These are phyloP conservation scores for Mucor lusitanicus DNA, from an alignment of 371 early-diverging fungal genomes.

Conservation along the genomic window DNA sequence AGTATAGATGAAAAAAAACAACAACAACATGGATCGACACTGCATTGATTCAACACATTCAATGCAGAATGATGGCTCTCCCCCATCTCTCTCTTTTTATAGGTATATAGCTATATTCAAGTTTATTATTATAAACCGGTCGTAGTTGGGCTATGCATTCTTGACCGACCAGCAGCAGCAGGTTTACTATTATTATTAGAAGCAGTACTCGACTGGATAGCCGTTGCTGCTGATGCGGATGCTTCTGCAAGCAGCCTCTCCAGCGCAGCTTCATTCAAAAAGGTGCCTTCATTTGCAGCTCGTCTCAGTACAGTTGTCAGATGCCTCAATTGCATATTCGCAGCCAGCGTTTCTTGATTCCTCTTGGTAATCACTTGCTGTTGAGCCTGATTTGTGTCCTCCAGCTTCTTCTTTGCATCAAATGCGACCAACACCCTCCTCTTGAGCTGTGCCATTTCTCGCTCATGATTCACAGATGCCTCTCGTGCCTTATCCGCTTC, in stretches of 20 bases:
- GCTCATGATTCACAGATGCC: constrained; percentile 49
- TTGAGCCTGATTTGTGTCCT: constrained; percentile 62
- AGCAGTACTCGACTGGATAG: neutral
- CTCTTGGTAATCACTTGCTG: constrained; percentile 46
- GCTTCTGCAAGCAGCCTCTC: constrained; percentile 25
- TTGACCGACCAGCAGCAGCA: neutral
- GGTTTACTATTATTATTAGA: neutral
- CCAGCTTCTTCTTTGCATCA: constrained; percentile 69
- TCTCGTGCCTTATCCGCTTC: constrained; percentile 65
- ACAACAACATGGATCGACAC: neutral
- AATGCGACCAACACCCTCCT: constrained; percentile 53
- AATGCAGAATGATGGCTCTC: neutral
- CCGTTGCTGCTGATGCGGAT: neutral
- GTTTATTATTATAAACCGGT: neutral
- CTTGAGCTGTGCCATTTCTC: constrained; percentile 68
- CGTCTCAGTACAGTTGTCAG: constrained; percentile 27
- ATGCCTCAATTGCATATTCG: constrained; percentile 31
- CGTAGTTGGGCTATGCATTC: neutral
- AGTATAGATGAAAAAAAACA: neutral
- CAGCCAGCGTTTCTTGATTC: constrained; percentile 44
- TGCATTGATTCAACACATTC: neutral
- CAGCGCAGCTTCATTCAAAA: constrained; percentile 34
- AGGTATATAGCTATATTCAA: neutral
- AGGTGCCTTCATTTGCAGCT: constrained; percentile 36
- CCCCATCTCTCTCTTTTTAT: neutral